phyloP scores from a whole-genome alignment of 192 early-diverging fungal genomes.

The Backusella mclennaniae region DNA sequence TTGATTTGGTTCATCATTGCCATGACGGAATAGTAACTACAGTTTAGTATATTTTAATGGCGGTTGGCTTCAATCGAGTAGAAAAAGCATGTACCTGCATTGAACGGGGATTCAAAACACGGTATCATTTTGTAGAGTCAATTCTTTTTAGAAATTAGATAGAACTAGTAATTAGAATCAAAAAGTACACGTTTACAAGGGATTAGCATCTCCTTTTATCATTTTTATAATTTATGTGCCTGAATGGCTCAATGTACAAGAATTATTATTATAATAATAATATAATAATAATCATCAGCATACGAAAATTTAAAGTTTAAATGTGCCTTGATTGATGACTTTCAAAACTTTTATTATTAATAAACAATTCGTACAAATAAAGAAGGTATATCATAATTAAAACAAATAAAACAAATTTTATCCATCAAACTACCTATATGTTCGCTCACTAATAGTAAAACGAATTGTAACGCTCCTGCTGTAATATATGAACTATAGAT shows the following conservation, averaged over 20 bases:
- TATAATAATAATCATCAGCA: background rate
- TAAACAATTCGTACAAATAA: background rate
- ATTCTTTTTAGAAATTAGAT: background rate
- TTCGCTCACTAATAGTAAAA: background rate
- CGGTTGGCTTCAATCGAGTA: background rate
- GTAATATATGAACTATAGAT: background rate
- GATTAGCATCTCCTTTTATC: background rate
- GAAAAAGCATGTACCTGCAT: background rate
- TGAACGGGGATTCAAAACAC: background rate
- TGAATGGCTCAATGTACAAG: background rate
- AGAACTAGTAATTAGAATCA: background rate
- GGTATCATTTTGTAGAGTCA: background rate
- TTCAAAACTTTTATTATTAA: background rate
- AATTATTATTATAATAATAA: background rate
- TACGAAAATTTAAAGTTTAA: background rate
- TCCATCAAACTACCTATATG: background rate
- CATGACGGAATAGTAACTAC: background rate
- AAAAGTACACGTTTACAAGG: background rate
- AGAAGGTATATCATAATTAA: background rate
- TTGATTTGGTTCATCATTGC: background rate
- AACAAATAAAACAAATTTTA: background rate
- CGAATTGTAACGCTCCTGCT: background rate
- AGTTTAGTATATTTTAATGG: background rate
- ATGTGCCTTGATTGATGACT: slow-evolving; percentile 1
- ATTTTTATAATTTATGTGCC: background rate